These are phyloP conservation scores for Plantago rigida DNA, from an alignment of 305 asterid species.

Conservation along the genomic window DNA sequence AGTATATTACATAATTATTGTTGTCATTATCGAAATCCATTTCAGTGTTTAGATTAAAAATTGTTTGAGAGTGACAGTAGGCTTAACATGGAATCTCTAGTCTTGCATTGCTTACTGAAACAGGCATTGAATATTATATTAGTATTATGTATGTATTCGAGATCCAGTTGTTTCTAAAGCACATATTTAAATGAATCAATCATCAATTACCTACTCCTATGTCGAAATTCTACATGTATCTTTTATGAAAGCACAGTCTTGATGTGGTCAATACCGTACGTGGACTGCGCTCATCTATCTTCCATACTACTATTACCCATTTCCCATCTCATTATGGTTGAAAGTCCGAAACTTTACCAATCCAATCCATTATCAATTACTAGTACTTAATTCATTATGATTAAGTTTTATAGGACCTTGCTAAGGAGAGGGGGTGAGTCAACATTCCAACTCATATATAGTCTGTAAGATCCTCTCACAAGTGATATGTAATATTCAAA, in stretches of 20 bases:
- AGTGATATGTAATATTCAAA: too few relatives aligned
- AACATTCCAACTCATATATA: too few relatives aligned
- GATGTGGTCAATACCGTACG: slow-evolving; percentile 24
- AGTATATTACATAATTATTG: not conserved
- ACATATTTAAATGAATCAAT: slow-evolving; percentile 13
- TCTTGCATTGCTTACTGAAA: slow-evolving; percentile 30
- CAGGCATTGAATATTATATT: slow-evolving; percentile 19
- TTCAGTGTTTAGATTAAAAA: not conserved
- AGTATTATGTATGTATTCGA: too few relatives aligned
- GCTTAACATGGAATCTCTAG: slow-evolving; percentile 29
- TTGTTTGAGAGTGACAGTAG: slow-evolving; percentile 13
- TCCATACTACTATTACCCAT: too few relatives aligned
- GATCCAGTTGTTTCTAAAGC: slow-evolving; percentile 21
- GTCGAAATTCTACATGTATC: slow-evolving; percentile 31
- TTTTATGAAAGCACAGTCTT: slow-evolving; percentile 29
- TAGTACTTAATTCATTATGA: too few relatives aligned
- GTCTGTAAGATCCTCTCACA: too few relatives aligned
- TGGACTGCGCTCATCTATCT: slow-evolving; percentile 4
- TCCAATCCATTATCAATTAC: too few relatives aligned
- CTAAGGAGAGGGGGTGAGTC: too few relatives aligned
- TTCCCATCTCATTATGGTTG: too few relatives aligned
- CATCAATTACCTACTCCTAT: slow-evolving; percentile 15
- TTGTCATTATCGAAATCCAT: not conserved
- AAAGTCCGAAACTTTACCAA: too few relatives aligned
- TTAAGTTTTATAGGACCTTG: too few relatives aligned